Evolutionary conservation across 2,329 filamentous ascomycete species (phyloP).

Genomic region (Zasmidium angulare): DNA sequence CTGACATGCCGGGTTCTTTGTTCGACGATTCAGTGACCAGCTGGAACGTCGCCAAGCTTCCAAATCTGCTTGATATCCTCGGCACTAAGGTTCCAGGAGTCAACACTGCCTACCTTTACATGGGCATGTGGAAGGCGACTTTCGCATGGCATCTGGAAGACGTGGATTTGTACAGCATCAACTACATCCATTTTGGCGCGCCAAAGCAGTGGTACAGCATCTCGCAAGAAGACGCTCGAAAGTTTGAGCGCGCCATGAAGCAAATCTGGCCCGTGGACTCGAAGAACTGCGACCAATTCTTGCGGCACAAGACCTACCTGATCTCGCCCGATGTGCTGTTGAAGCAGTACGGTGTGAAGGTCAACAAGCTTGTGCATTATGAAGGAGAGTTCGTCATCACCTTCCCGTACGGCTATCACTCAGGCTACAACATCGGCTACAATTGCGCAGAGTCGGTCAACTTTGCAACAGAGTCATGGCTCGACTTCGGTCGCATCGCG

Average conservation of each 20-base stretch:
- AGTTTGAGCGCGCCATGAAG: constrained; percentile 94
- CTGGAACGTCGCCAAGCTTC: constrained; percentile 95
- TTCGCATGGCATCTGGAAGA: constrained; percentile 99
- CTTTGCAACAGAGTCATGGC: constrained; percentile 92
- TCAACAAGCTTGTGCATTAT: constrained; percentile 93
- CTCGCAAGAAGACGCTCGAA: constrained; percentile 87
- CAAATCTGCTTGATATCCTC: constrained; percentile 88
- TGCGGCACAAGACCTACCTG: constrained; percentile 95
- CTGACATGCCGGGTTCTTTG: constrained; percentile 91
- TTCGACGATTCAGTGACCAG: constrained; percentile 80
- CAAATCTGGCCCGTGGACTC: constrained; percentile 91
- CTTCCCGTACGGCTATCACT: constrained; percentile 97
- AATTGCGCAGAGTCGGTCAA: constrained; percentile 99
- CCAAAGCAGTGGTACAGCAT: constrained; percentile 99
- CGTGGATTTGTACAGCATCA: constrained; percentile 98
- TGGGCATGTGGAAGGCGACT: constrained; percentile 99
- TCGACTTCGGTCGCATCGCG: constrained; percentile 90
- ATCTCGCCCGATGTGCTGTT: constrained; percentile 88
- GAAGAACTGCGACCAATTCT: constrained; percentile 92
- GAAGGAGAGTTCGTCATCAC: constrained; percentile 98
- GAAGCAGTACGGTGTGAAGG: constrained; percentile 88
- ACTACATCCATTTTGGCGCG: constrained; percentile 97
- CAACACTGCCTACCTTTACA: constrained; percentile 95
- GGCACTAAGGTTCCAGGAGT: constrained; percentile 96
- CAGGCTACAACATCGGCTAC: constrained; percentile 95